Evolutionary conservation across 306 rosid genomes (phyloP), one percentile per base, ranked within the genome.

Genomic region (Rubus parviflorus): DNA sequence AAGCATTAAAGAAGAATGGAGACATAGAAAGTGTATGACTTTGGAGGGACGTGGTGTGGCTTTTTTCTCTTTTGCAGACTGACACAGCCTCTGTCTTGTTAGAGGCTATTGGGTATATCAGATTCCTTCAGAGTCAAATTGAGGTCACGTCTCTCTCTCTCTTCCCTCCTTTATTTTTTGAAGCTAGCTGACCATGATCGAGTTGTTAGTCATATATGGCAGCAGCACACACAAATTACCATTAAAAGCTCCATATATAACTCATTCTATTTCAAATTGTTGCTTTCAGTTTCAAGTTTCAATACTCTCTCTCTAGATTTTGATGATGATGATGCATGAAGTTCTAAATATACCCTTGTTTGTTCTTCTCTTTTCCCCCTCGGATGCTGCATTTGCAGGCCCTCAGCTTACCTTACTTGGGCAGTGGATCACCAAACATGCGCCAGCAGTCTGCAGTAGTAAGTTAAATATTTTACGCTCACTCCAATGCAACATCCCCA

Each of bases 111-210:
- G 98, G 97, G 65, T 96, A 96, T 86, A 89, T 96, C 85, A 91
- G 98, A 96, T 96, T 96, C 99, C 99, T 96, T 88, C 99, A 96
- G 88, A 91, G 87, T 88, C 99, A 96, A 91, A 89, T 96, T 86
- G 98, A 91, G 99, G 99, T 96, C 84, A 87, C 83, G 79, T 79
- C 75, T 84, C 78, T 87, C 69, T 77, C 52, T 16, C 77, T 74
- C 73, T 73, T 70, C 48, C 23, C 12, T 23, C 51, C 67, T 68
- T 81, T 53, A 72, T 75, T 77, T 30, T 75, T 72, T 85, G 85
- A 58, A 58, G 68, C 77, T 14, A 45, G 48, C 48, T 45, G 67
- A 62, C 9, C 68, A 37, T 15, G 45, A 86, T 86, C 87, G 81
- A 83, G 35, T 51, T 79, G 80, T 75, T 71, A 41, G 47, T 57